These are phyloP conservation scores for Dothideomycetes sp. DNA, from an alignment of 2,329 filamentous ascomycete genomes.

Conservation along the genomic window DNA sequence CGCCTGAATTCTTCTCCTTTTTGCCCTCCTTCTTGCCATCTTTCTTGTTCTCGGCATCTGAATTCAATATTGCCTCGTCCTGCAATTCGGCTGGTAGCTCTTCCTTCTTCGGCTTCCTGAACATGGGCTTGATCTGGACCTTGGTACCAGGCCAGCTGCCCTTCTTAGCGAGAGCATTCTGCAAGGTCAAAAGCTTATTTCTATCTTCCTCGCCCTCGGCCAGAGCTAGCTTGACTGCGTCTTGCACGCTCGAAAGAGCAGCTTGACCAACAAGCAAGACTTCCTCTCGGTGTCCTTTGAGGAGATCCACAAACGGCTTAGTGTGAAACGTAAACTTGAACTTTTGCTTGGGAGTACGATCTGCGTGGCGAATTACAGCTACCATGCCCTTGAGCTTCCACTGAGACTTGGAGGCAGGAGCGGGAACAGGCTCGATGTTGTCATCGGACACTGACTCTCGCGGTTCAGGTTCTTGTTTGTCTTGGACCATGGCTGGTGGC, in stretches of 20 bases:
- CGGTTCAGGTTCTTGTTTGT: conserved; percentile 10
- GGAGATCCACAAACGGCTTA: conserved; percentile 84
- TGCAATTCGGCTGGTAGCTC: conserved; percentile 29
- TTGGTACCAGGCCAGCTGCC: conserved; percentile 92
- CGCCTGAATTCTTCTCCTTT: background rate
- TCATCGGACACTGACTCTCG: conserved; percentile 9
- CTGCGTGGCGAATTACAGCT: conserved; percentile 89
- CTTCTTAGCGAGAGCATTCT: conserved; percentile 84
- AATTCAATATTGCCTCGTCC: conserved; percentile 9
- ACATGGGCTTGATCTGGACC: conserved; percentile 99
- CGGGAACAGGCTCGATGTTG: conserved; percentile 25
- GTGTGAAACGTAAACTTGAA: conserved; percentile 99
- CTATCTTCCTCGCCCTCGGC: conserved; percentile 71
- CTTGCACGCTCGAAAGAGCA: conserved; percentile 76
- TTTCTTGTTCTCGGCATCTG: conserved; percentile 16
- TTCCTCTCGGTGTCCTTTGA: conserved; percentile 93
- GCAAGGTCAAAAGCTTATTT: conserved; percentile 73
- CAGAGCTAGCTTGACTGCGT: conserved; percentile 75
- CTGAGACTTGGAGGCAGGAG: conserved; percentile 65
- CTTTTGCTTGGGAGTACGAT: conserved; percentile 96
- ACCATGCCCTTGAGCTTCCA: conserved; percentile 99
- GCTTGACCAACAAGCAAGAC: conserved; percentile 88
- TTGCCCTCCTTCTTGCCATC: conserved; percentile 9
- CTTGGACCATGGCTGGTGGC: conserved; percentile 16
- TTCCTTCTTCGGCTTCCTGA: conserved; percentile 72